Base-by-base conservation (phyloP, 2,329 filamentous ascomycete species). In the Apiospora marii region DNA sequence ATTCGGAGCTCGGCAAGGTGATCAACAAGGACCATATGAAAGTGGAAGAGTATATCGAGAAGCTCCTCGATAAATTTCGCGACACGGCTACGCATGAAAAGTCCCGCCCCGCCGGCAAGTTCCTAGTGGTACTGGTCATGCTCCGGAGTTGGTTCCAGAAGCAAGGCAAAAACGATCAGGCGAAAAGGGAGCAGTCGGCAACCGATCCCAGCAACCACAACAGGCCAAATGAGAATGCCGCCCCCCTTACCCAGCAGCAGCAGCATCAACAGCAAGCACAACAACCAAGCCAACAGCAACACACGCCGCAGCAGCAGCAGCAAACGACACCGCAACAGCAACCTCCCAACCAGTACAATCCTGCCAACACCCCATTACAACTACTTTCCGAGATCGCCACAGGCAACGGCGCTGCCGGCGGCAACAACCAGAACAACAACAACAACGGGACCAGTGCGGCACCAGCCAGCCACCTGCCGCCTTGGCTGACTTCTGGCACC, bases 111-210 rank as follows among this genome's bases (percentile, higher is more conserved):
- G 89, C 92, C 0, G 85, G 87, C 69, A 94, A 94, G 80, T 95
- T 95, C 74, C 84, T 92, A 2, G 86, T 93, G 73, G 91, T 94
- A 7, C 83, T 95, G 13, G 84, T 88, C 69, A 92, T 94, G 90
- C 83, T 95, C 37, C 89, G 89, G 58, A 88, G 87, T 37, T 94
- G 92, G 92, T 93, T 93, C 79, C 80, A 88, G 78, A 85, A 90
- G 75, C 70, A 83, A 84, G 72, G 75, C 2, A 49, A 24, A 64
- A 12, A 34, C 48, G 22, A 37, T 19, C 48, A 71, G 61, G 41
- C 6, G 37, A 13, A 73, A 74, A 34, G 70, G 49, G 61, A 73
- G 74, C 16, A 75, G 74, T 46, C 73, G 68, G 19, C 74, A 75
- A 44, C 72, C 72, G 22, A 58, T 24, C 24, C 19, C 34, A 72